phyloP scores from a whole-genome alignment of 1,139 yeast species.

The Wickerhamomyces sp. region DNA sequence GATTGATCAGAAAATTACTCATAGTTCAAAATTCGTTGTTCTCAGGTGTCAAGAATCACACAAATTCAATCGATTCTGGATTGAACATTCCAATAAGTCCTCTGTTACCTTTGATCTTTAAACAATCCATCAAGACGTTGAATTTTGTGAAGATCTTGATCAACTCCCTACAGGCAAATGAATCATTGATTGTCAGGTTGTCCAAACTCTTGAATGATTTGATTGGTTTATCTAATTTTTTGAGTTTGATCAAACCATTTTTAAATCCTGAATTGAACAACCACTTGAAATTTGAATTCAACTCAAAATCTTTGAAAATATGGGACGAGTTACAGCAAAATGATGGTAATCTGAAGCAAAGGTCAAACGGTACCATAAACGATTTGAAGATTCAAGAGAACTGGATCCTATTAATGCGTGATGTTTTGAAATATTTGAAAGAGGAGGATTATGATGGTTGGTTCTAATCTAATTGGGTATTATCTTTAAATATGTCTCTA shows the following conservation, averaged over 20 bases:
- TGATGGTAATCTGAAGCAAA: too few species aligned
- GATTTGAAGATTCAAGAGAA: conserved; percentile 6
- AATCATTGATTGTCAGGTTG: conserved; percentile 16
- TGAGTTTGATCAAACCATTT: conserved; percentile 24
- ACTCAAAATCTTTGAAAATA: conserved; percentile 16
- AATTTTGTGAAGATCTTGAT: conserved; percentile 22
- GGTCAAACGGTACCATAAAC: not conserved
- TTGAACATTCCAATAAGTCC: conserved; percentile 18
- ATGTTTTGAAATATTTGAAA: conserved; percentile 14
- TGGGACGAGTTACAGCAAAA: conserved; percentile 19
- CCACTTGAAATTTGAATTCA: conserved; percentile 19
- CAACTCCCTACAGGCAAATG: conserved; percentile 22
- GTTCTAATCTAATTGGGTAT: conserved; percentile 11
- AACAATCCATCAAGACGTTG: conserved; percentile 21
- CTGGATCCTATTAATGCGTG: conserved; percentile 22
- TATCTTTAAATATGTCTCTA: not conserved
- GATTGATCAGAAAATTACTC: conserved; percentile 28
- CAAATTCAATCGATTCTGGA: conserved; percentile 18
- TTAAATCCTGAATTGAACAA: conserved; percentile 21
- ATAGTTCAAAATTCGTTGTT: conserved; percentile 10
- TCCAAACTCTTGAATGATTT: conserved; percentile 24
- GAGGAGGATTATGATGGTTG: conserved; percentile 25
- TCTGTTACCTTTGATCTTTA: conserved; percentile 23
- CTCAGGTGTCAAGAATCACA: conserved; percentile 13
- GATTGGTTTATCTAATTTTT: conserved; percentile 20